Percentiles rank a stretch among this genome's conserved stretches.
phyloP scores from a whole-genome alignment of 225 moss, liverwort and hornwort species.

The Pseudisothecium myosuroides region DNA sequence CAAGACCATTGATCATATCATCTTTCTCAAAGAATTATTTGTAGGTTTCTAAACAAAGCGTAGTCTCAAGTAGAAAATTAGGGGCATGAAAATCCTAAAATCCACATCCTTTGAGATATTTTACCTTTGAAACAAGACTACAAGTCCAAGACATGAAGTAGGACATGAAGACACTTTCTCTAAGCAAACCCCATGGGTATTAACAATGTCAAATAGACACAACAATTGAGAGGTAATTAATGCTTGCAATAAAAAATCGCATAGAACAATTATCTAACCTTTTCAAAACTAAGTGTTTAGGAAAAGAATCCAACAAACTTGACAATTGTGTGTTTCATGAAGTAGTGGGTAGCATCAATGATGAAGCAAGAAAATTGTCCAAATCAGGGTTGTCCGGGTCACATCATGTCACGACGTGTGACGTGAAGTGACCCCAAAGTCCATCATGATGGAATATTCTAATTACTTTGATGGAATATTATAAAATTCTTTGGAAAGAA shows the following conservation, averaged over 20 bases:
- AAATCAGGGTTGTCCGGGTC: too few species aligned
- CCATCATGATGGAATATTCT: too few species aligned
- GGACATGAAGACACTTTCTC: background rate
- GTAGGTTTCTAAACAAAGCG: rapidly evolving
- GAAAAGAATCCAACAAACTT: background rate
- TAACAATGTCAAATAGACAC: background rate
- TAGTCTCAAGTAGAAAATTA: rapidly evolving
- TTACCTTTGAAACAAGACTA: background rate
- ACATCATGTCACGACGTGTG: too few species aligned
- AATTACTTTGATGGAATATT: too few species aligned
- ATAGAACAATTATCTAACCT: background rate
- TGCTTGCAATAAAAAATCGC: background rate
- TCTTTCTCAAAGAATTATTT: background rate
- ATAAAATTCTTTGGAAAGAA: too few species aligned
- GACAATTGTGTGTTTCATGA: background rate
- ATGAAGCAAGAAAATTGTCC: background rate
- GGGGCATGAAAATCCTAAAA: background rate
- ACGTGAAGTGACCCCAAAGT: too few species aligned
- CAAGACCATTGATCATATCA: background rate
- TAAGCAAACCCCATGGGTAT: background rate
- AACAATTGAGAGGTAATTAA: background rate
- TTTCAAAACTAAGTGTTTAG: too few species aligned
- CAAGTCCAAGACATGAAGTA: background rate
- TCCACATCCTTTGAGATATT: background rate
- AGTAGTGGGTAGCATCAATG: rapidly evolving